A percentile compares a stretch with the other conserved stretches of the same genome.
phyloP scores from a whole-genome alignment of 257 asterid species.

The Solanum sitiens region DNA sequence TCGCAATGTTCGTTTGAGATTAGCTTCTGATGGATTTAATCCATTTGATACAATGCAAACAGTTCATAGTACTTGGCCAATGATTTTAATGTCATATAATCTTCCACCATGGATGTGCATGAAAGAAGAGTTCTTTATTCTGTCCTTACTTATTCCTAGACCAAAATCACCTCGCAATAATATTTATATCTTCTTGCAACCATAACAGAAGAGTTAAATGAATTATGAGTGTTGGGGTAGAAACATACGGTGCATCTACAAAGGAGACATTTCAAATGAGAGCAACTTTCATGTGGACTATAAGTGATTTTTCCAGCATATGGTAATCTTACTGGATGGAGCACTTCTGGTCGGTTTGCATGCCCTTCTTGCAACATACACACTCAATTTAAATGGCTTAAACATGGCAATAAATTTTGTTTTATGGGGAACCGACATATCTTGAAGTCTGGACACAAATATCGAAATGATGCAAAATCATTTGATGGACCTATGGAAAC shows the following conservation, averaged over 20 bases:
- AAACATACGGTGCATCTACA: background rate
- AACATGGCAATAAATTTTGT: background rate
- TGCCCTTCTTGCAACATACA: background rate
- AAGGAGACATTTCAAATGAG: background rate
- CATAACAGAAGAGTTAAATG: background rate
- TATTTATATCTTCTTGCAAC: background rate
- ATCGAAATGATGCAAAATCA: background rate
- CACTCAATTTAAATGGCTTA: background rate
- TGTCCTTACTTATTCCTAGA: background rate
- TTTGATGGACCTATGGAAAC: background rate
- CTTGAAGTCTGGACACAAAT: background rate
- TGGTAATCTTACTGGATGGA: background rate
- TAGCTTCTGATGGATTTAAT: background rate
- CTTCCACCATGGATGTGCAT: background rate
- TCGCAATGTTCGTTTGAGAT: background rate
- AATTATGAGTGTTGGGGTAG: background rate
- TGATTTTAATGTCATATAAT: too few species aligned
- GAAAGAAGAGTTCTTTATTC: background rate
- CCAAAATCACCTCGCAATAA: background rate
- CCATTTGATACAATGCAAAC: background rate
- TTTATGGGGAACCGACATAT: background rate
- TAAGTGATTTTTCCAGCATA: background rate
- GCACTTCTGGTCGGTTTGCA: too few species aligned
- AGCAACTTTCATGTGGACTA: background rate
- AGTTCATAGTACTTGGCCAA: too few species aligned